Base-by-base conservation (phyloP, 768 basidiomycete species). In the Sutorius australiensis region DNA sequence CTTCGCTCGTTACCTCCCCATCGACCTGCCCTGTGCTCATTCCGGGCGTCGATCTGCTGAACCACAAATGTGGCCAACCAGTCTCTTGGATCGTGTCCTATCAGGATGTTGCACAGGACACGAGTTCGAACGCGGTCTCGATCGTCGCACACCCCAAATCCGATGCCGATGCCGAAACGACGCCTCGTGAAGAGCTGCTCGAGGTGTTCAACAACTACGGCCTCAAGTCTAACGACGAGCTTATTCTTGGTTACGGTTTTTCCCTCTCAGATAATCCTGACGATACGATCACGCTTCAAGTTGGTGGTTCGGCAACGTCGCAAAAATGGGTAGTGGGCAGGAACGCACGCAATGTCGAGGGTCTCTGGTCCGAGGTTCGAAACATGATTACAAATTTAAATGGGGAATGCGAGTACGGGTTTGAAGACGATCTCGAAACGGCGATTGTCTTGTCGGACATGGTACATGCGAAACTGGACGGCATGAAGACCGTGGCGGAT, bases 191-290 rank as follows among this genome's bases (percentile, higher is more conserved):
- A 1, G 79, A 76, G 14, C 62, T 75, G 46, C 11, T 52, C 30
- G 56, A 65, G 66, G 72, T 95, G 17, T 83, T 86, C 73, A 95
- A 94, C 72, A 95, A 95, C 66, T 97, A 97, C 67, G 95, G 94
- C 0, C 80, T 85, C 0, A 97, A 97, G 66, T 83, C 92, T 0
- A 95, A 95, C 67, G 79, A 90, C 27, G 91, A 95, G 68, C 79
- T 98, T 40, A 82, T 98, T 42, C 78, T 98, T 5, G 92, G 90
- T 6, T 98, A 97, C 63, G 95, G 95, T 1, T 98, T 98, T 71
- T 81, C 89, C 0, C 66, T 95, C 4, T 72, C 79, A 2, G 57
- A 82, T 28, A 97, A 97, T 58, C 87, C 87, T 0, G 90, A 93
- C 62, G 95, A 97, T 63, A 89, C 87, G 0, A 87, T 95, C 60